Evolutionary conservation across 192 early-diverging fungal species (phyloP).

Genomic region (Geosiphon pyriformis): DNA sequence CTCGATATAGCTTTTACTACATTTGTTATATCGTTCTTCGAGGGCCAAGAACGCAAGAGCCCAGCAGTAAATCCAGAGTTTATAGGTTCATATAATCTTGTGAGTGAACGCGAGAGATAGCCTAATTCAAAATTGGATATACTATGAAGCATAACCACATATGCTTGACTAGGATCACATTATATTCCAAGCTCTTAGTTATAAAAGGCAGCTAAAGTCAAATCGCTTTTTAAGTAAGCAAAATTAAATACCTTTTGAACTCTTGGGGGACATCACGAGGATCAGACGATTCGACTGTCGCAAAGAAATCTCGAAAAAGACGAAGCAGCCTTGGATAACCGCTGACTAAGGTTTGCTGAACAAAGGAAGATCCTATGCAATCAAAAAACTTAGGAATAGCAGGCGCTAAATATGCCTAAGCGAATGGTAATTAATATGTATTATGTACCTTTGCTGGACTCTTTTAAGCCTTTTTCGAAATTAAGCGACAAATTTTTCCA

Average conservation of each 20-base stretch:
- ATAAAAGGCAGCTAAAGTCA: neutral
- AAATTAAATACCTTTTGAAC: constrained; percentile 40
- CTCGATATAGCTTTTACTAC: constrained; percentile 50
- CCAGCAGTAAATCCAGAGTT: constrained; percentile 54
- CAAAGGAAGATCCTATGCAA: constrained; percentile 40
- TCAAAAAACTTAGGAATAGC: neutral
- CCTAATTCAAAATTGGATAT: constrained; percentile 35
- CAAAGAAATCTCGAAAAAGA: constrained; percentile 50
- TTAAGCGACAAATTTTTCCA: constrained; percentile 48
- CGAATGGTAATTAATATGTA: neutral
- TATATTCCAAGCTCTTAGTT: neutral
- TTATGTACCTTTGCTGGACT: constrained; percentile 42
- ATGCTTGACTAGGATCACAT: constrained; percentile 29
- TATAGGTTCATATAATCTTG: constrained; percentile 59
- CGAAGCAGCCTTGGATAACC: constrained; percentile 48
- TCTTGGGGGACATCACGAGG: constrained; percentile 38
- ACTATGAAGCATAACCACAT: constrained; percentile 35
- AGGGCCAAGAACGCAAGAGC: constrained; percentile 31
- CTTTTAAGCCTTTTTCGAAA: constrained; percentile 49
- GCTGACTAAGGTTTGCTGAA: constrained; percentile 48
- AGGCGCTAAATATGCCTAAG: neutral
- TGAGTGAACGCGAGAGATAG: constrained; percentile 51
- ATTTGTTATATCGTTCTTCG: constrained; percentile 50
- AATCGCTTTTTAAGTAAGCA: neutral
- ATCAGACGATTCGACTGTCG: constrained; percentile 42